Evolutionary conservation across 345 rosid genomes (phyloP).

Genomic region (Sisymbrium irio): DNA sequence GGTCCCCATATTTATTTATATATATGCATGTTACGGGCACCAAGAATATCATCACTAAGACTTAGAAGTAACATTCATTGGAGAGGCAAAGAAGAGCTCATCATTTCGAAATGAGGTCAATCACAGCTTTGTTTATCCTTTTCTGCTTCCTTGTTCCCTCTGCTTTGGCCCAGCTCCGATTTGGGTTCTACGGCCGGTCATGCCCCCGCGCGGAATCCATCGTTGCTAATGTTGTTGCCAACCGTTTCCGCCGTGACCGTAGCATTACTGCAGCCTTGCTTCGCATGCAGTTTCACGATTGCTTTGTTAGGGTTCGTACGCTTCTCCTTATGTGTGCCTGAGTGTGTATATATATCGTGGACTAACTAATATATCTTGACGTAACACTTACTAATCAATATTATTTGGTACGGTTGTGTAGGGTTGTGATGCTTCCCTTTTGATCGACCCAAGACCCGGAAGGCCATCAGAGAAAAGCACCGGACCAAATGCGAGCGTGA

Average conservation of each 20-base stretch:
- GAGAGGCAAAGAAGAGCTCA: not conserved
- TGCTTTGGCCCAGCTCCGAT: slow-evolving; percentile 44
- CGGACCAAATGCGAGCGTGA: slow-evolving; percentile 35
- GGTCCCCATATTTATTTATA: not conserved
- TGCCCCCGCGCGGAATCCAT: slow-evolving; percentile 69
- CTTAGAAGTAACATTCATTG: not conserved
- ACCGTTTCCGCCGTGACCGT: slow-evolving; percentile 41
- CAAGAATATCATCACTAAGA: slow-evolving; percentile 9
- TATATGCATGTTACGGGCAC: not conserved
- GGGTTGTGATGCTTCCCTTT: slow-evolving; percentile 42
- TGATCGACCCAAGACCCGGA: slow-evolving; percentile 34
- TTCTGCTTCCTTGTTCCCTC: slow-evolving; percentile 31
- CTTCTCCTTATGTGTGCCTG: not conserved
- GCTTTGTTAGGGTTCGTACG: slow-evolving; percentile 58
- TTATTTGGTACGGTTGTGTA: not conserved
- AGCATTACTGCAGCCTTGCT: slow-evolving; percentile 61
- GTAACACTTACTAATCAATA: not conserved
- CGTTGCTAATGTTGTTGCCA: slow-evolving; percentile 40
- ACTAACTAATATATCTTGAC: not conserved
- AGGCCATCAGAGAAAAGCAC: slow-evolving; percentile 39
- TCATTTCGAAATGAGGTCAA: slow-evolving; percentile 8
- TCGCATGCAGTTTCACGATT: slow-evolving; percentile 87
- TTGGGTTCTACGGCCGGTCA: slow-evolving; percentile 49
- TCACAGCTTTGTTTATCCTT: slow-evolving; percentile 27
- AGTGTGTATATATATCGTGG: not conserved